Evolutionary conservation across 805 yeast genomes (phyloP), one percentile per base, ranked within the genome.

Genomic region (Jamesozyma rosinii): DNA sequence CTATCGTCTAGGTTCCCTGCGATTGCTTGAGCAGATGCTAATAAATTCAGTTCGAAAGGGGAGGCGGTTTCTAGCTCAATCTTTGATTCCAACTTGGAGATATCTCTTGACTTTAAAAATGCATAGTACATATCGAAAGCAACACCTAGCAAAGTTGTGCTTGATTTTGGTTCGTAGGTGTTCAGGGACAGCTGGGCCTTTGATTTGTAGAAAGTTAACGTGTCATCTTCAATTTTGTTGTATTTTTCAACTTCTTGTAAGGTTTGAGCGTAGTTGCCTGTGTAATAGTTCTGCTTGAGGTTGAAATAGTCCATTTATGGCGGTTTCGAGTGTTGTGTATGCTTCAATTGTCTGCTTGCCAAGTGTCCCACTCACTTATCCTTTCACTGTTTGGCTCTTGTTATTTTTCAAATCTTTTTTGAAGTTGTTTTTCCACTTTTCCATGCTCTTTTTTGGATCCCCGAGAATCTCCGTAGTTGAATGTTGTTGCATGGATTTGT

Each of bases 211-310:
- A 54, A 62, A 14, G 51, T 39, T 6, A 61, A 54, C 31, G 58
- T 45, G 43, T 55, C 57, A 36, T 49, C 52, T 22, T 57, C 47
- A 5, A 59, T 48, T 53, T 71, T 58, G 18, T 69, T 59, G 4
- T 13, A n/a, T 40, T 65, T 72, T 5, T 63, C 68, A 29, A 67
- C 44, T 31, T 70, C 67, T 5, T 65, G 56, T 37, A 65, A 52
- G 2, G 74, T 76, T 51, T 70, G 67, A 11, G 64, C 54, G 55
- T 70, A 75, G 52, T 77, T 79, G 40, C 79, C 77, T 11, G 82
- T 74, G 59, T 73, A 79, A 63, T 77, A 80, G 45, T 74, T 75
- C 53, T 76, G 80, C 50, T 76, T 71, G 21, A 79, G 59, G 15
- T 69, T 70, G 59, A 70, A 79, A 31, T 75, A 67, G 52, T 77